phyloP scores from a whole-genome alignment of 2,329 filamentous ascomycete genomes.

The Nemania bipapillata region DNA sequence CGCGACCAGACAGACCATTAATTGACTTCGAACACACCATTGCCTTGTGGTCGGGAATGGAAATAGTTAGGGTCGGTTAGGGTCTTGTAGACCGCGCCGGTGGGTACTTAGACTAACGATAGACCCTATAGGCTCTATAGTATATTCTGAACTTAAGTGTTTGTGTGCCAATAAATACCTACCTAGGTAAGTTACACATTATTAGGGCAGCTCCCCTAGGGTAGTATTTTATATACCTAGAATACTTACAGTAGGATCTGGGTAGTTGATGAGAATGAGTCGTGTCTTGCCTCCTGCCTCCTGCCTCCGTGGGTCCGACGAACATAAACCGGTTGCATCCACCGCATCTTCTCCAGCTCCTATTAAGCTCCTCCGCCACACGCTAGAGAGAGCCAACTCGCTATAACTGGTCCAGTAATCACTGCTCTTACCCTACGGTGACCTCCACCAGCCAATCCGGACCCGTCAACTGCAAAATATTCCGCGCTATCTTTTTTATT shows the following conservation, averaged over 20 bases:
- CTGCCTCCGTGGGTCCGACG: conserved; percentile 17
- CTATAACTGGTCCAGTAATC: conserved; percentile 15
- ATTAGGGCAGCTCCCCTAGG: neutral
- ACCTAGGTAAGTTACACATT: neutral
- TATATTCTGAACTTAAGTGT: neutral
- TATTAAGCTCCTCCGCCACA: conserved; percentile 35
- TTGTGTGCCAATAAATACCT: conserved; percentile 1
- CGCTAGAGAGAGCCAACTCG: conserved; percentile 12
- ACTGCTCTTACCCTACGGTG: neutral
- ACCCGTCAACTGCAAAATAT: conserved; percentile 21
- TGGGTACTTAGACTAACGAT: no score
- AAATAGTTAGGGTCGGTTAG: neutral
- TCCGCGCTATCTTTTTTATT: conserved; percentile 16
- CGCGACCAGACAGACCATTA: conserved; percentile 7
- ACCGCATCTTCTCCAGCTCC: conserved; percentile 39
- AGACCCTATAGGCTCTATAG: no score
- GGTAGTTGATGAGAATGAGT: neutral
- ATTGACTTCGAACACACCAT: neutral
- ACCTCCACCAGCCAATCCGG: conserved; percentile 33
- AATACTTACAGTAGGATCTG: no score
- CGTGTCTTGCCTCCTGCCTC: neutral
- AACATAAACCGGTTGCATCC: conserved; percentile 43
- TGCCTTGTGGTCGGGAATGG: neutral
- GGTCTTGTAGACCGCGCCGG: no score
- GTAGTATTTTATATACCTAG: neutral